A percentile compares a stretch with the other conserved stretches of the same genome.
Conservation (phyloP, 148 eudicot species). For the Rhododendron henanense region DNA sequence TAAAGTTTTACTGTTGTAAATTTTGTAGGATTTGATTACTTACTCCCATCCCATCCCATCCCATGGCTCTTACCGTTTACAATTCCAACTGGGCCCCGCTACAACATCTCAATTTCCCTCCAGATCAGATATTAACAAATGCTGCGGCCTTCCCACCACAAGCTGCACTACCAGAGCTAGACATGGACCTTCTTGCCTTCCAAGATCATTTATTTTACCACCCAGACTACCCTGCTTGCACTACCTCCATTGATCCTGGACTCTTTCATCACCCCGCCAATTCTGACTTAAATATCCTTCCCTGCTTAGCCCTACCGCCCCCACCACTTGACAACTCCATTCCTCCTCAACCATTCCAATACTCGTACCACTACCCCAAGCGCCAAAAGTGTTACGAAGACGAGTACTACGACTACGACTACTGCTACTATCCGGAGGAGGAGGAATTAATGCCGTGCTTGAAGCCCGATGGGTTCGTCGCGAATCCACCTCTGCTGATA, state of each 20-base stretch:
- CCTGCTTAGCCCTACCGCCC: not conserved
- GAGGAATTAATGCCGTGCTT: not conserved
- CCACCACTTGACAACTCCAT: not conserved
- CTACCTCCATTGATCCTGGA: not conserved
- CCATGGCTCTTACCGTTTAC: constrained; percentile 28
- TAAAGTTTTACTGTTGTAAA: not conserved
- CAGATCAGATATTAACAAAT: not conserved
- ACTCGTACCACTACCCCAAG: constrained; percentile 8
- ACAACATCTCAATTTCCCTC: not conserved
- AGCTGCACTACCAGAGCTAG: constrained; percentile 3
- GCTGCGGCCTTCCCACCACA: not conserved
- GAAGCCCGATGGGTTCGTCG: not conserved
- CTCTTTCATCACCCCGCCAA: not conserved
- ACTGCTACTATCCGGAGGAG: not conserved
- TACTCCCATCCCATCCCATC: not conserved
- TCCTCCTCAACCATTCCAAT: not conserved
- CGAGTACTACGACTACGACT: not conserved
- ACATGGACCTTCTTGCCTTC: constrained; percentile 22
- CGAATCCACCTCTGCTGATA: not conserved
- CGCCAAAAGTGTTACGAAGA: constrained; percentile 3
- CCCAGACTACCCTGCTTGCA: constrained; percentile 3
- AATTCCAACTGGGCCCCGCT: constrained; percentile 21
- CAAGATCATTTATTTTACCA: not conserved
- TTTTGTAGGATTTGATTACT: not conserved
- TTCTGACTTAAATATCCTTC: not conserved